Conservation (phyloP, 129 eudicot species). For the Flaveria bidentis region DNA sequence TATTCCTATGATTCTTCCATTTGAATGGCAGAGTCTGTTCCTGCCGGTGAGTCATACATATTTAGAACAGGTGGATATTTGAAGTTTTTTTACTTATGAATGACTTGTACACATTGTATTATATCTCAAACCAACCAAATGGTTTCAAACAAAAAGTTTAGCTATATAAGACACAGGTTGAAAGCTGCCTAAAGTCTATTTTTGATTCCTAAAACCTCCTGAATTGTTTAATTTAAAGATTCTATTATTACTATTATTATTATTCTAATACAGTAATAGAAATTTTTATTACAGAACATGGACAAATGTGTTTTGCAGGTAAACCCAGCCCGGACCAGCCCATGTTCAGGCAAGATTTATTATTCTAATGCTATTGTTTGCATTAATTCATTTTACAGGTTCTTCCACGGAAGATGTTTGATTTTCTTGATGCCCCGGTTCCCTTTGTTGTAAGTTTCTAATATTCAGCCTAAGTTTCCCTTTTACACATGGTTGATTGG, state of each 20-base stretch:
- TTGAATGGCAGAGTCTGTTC: slow-evolving; percentile 93
- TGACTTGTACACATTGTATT: neutral
- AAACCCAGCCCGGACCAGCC: too few species aligned
- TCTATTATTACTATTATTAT: neutral
- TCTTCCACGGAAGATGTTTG: slow-evolving; percentile 89
- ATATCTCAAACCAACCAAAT: neutral
- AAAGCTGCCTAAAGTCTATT: slow-evolving; percentile 1
- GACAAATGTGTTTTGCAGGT: too few species aligned
- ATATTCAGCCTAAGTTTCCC: neutral
- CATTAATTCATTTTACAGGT: slow-evolving; percentile 50
- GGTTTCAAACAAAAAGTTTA: slow-evolving; percentile 6
- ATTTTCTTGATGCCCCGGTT: slow-evolving; percentile 97
- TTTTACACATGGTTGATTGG: slow-evolving; percentile 11
- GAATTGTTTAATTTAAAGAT: neutral
- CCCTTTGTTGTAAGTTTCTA: slow-evolving; percentile 77
- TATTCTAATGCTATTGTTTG: neutral
- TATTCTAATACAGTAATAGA: neutral
- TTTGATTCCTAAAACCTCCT: neutral
- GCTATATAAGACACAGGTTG: neutral
- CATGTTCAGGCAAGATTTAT: neutral
- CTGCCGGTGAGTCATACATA: slow-evolving; percentile 70
- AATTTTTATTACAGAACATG: neutral
- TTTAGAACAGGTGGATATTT: neutral
- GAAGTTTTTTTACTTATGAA: neutral
- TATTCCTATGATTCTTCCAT: slow-evolving; percentile 92